phyloP scores from a whole-genome alignment of 768 basidiomycete genomes.

The Agrocybe praecox region DNA sequence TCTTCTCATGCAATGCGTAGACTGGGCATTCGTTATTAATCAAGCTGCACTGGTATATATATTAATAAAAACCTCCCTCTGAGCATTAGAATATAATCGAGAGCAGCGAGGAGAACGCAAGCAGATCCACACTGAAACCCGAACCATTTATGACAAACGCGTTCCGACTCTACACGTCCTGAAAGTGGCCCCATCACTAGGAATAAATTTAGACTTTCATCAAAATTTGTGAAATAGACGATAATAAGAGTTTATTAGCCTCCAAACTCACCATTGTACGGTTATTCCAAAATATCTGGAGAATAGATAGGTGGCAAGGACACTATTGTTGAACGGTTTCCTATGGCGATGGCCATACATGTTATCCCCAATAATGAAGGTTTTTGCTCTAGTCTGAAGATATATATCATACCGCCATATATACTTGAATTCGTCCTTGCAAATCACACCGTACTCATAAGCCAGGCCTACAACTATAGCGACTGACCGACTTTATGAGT shows the following conservation, averaged over 20 bases:
- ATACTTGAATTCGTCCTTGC: neutral
- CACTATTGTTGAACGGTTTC: neutral
- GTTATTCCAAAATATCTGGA: slow-evolving; percentile 6
- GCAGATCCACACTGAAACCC: slow-evolving; percentile 2
- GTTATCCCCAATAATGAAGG: too few relatives aligned
- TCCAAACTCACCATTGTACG: slow-evolving; percentile 5
- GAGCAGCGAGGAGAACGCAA: slow-evolving; percentile 5
- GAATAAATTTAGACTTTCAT: slow-evolving; percentile 7
- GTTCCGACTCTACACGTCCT: neutral
- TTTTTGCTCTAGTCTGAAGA: too few relatives aligned
- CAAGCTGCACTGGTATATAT: neutral
- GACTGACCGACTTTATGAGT: neutral
- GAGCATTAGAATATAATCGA: slow-evolving; percentile 14
- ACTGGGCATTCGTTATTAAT: neutral
- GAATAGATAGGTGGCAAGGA: neutral
- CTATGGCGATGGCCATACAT: neutral
- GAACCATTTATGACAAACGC: slow-evolving; percentile 7
- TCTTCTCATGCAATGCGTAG: slow-evolving; percentile 11
- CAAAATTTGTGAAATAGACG: neutral
- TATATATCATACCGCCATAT: neutral
- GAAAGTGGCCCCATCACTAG: slow-evolving; percentile 10
- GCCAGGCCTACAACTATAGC: neutral
- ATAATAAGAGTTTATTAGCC: neutral
- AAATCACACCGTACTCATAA: neutral
- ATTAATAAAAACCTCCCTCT: slow-evolving; percentile 4